Percentiles rank a stretch among this genome's conserved stretches.
Conservation (phyloP, 1,139 yeast genomes). For the Diutina ranongensis region DNA sequence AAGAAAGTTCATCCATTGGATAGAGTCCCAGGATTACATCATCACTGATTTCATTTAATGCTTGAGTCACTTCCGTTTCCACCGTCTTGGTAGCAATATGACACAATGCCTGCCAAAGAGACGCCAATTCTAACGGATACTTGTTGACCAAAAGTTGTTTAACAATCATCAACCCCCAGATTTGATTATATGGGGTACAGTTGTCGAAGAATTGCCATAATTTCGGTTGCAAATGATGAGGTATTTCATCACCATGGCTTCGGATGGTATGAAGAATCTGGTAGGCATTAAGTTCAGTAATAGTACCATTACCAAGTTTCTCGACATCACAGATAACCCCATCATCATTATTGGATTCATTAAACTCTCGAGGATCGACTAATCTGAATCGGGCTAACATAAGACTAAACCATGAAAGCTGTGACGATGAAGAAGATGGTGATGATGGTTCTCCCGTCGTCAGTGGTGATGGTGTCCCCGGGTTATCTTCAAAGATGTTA, state of each 20-base stretch:
- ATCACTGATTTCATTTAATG: constrained; percentile 20
- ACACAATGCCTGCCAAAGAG: constrained; percentile 18
- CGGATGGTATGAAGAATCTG: background rate
- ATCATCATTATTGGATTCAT: constrained; percentile 8
- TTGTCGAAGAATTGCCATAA: constrained; percentile 19
- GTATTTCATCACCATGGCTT: too few relatives aligned
- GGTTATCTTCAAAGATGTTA: constrained; percentile 25
- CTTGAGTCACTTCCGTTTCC: constrained; percentile 14
- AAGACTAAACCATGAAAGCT: constrained; percentile 30
- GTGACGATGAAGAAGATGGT: too few relatives aligned
- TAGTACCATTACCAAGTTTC: constrained; percentile 12
- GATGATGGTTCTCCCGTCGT: constrained; percentile 16
- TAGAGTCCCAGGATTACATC: constrained; percentile 21
- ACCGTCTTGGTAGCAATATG: constrained; percentile 11
- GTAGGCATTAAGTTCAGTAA: constrained; percentile 9
- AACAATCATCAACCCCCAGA: constrained; percentile 22
- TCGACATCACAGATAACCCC: constrained; percentile 4
- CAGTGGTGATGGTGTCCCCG: background rate
- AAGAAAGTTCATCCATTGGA: constrained; percentile 14
- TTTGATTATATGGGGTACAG: constrained; percentile 9
- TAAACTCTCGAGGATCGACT: constrained; percentile 8
- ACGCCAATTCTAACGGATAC: constrained; percentile 12
- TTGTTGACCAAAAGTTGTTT: constrained; percentile 25
- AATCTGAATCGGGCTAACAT: constrained; percentile 20
- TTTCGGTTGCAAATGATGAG: constrained; percentile 14